Conservation (phyloP, 768 basidiomycete species). For the Peribolospora kevripleyi region DNA sequence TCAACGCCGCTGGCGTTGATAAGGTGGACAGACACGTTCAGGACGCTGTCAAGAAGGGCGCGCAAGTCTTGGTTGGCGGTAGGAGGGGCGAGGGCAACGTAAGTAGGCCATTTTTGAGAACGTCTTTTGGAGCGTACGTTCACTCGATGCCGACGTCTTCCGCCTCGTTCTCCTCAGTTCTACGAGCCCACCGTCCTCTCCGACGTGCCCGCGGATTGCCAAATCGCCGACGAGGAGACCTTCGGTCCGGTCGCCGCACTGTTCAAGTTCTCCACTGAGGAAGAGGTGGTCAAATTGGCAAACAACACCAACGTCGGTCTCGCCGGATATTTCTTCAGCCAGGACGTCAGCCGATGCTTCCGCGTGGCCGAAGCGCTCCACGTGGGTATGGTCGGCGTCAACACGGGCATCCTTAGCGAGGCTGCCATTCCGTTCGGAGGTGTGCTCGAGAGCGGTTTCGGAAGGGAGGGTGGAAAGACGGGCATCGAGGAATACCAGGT, state of each 20-base stretch:
- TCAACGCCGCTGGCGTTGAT: conserved; percentile 57
- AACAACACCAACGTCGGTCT: conserved; percentile 64
- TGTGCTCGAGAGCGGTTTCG: conserved; percentile 68
- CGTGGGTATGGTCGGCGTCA: conserved; percentile 56
- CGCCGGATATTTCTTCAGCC: conserved; percentile 62
- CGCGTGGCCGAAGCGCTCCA: conserved; percentile 82
- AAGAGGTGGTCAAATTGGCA: conserved; percentile 64
- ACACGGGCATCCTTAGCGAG: conserved; percentile 55
- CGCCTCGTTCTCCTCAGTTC: conserved; percentile 30
- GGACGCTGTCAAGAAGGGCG: conserved; percentile 64
- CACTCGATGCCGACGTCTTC: not conserved
- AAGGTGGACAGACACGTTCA: conserved; percentile 71
- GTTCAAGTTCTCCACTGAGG: conserved; percentile 76
- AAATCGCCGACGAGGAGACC: conserved; percentile 59
- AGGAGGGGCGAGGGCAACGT: conserved; percentile 29
- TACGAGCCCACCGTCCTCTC: conserved; percentile 69
- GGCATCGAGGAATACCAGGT: conserved; percentile 53
- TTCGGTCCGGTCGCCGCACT: conserved; percentile 75
- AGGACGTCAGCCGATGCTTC: conserved; percentile 73
- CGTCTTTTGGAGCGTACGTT: not conserved
- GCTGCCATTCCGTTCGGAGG: conserved; percentile 72
- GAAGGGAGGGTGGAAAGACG: conserved; percentile 58
- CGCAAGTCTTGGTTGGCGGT: conserved; percentile 74
- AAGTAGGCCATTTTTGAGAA: too few species aligned
- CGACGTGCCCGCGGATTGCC: conserved; percentile 46